Conservation (phyloP, 495 filamentous ascomycete genomes). For the Daldinia concentrica region DNA sequence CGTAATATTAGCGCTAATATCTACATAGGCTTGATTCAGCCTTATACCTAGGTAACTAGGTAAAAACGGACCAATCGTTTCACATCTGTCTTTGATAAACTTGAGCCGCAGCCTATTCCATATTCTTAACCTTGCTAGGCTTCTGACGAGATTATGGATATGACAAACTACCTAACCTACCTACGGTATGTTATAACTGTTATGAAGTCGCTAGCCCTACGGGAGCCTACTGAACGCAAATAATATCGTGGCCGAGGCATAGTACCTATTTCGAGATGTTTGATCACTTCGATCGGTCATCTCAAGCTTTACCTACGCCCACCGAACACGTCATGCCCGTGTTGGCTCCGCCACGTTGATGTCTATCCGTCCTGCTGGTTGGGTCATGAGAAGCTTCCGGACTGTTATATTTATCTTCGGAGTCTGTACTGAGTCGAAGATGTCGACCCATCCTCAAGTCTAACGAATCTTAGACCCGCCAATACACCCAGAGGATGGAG, state of each 20-base stretch:
- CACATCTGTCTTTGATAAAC: background rate
- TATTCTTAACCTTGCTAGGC: background rate
- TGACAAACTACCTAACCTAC: background rate
- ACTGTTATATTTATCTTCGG: background rate
- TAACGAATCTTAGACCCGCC: background rate
- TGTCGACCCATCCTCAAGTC: background rate
- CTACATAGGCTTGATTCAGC: background rate
- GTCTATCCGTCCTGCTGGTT: constrained; percentile 6
- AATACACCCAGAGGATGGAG: background rate
- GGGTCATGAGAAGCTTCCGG: background rate
- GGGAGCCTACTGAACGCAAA: background rate
- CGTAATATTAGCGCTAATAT: background rate
- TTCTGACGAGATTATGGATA: background rate
- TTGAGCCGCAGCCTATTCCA: background rate
- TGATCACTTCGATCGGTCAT: background rate
- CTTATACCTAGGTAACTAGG: background rate
- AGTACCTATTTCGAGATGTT: background rate
- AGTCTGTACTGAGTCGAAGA: constrained; percentile 8
- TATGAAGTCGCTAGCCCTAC: background rate
- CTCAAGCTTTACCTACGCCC: background rate
- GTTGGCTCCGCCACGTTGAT: background rate
- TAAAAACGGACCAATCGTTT: background rate
- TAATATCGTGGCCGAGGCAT: background rate
- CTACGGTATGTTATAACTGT: background rate
- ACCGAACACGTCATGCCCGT: background rate